A percentile compares a stretch with the other conserved stretches of the same genome.
phyloP scores from a whole-genome alignment of 2,329 filamentous ascomycete species.

The Microdochium trichocladiopsis region DNA sequence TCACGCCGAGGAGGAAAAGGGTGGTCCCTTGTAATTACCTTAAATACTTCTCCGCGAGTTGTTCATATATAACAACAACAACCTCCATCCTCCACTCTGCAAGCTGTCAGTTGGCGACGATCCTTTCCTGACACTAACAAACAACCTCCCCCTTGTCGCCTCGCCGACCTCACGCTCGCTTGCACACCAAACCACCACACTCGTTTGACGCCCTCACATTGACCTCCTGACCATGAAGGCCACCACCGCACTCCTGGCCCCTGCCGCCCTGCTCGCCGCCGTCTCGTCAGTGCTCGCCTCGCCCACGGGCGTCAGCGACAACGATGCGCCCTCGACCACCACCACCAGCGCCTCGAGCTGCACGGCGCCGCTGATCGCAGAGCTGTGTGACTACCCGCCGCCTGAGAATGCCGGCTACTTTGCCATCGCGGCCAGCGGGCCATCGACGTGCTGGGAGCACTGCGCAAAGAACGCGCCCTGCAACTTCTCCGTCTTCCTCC shows the following conservation, averaged over 20 bases:
- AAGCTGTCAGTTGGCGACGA: too few relatives aligned
- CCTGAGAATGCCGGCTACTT: slow-evolving; percentile 6
- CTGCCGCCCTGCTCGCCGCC: background rate
- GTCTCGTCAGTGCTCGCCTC: background rate
- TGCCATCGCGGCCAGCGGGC: slow-evolving; percentile 15
- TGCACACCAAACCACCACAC: background rate
- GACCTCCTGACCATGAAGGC: background rate
- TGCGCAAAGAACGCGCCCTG: slow-evolving; percentile 20
- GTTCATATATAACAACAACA: too few relatives aligned
- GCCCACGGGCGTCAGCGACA: background rate
- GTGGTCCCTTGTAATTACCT: too few relatives aligned
- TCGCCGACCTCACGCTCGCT: background rate
- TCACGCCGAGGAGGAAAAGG: too few relatives aligned
- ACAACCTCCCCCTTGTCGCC: too few relatives aligned
- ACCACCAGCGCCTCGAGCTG: slow-evolving; percentile 11
- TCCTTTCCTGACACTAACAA: too few relatives aligned
- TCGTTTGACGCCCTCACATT: too few relatives aligned
- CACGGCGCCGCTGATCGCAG: slow-evolving; percentile 16
- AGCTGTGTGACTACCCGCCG: slow-evolving; percentile 17
- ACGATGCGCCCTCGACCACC: slow-evolving; percentile 1
- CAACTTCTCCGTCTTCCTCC: slow-evolving; percentile 19
- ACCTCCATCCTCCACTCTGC: too few relatives aligned
- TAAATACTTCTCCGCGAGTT: too few relatives aligned
- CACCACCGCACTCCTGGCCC: background rate
- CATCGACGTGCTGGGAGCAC: slow-evolving; percentile 17